A percentile compares a stretch with the other conserved stretches of the same genome.
These are phyloP conservation scores for Cudoniella acicularis DNA, from an alignment of 495 filamentous ascomycete species.

Conservation along the genomic window DNA sequence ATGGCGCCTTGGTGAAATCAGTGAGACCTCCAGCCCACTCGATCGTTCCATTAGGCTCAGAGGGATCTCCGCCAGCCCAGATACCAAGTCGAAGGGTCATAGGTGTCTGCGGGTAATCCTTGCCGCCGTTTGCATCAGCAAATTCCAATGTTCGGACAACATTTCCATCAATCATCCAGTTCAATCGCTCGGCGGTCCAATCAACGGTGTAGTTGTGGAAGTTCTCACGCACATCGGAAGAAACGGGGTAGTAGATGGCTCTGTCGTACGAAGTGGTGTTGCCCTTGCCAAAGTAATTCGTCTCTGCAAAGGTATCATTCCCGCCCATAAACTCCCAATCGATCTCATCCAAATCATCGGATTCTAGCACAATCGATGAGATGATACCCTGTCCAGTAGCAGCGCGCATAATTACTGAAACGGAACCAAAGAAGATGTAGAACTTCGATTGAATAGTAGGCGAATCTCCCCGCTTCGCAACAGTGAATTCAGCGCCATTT, in stretches of 20 bases:
- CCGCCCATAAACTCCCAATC: conserved; percentile 85
- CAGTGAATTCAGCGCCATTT: conserved; percentile 65
- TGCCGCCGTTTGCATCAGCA: conserved; percentile 57
- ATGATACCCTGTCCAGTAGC: conserved; percentile 72
- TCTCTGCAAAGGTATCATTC: conserved; percentile 58
- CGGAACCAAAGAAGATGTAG: conserved; percentile 74
- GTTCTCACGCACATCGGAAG: conserved; percentile 43
- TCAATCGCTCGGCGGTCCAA: conserved; percentile 70
- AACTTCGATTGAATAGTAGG: conserved; percentile 71
- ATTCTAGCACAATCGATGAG: conserved; percentile 78
- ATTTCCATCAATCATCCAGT: conserved; percentile 69
- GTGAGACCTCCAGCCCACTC: conserved; percentile 80
- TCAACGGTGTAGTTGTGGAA: conserved; percentile 83
- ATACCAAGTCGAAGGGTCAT: conserved; percentile 80
- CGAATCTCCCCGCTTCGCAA: conserved; percentile 65
- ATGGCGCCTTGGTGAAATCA: conserved; percentile 66
- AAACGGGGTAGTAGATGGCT: conserved; percentile 52
- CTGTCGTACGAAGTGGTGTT: conserved; percentile 60
- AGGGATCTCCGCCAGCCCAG: conserved; percentile 81
- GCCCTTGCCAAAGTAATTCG: conserved; percentile 88
- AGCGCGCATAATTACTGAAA: conserved; percentile 69
- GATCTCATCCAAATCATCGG: conserved; percentile 84
- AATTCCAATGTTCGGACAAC: conserved; percentile 66
- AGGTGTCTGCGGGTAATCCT: conserved; percentile 78
- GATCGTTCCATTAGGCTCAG: conserved; percentile 48